Evolutionary conservation across 2,329 filamentous ascomycete species (phyloP).

Genomic region (Ceratocystis destructans): DNA sequence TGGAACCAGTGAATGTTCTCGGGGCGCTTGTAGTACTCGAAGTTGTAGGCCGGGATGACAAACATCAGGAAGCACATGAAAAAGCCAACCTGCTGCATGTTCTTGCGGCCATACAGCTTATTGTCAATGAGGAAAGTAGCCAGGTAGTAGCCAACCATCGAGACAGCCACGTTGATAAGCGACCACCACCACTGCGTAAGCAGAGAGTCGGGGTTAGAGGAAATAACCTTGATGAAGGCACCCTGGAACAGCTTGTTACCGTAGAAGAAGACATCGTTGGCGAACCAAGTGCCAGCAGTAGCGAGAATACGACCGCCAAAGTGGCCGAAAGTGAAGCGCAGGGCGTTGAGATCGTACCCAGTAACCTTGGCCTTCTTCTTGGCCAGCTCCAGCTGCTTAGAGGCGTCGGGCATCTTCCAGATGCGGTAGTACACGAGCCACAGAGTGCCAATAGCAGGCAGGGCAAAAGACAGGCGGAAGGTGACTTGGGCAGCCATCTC

Average conservation of each 20-base stretch:
- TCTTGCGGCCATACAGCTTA: slow-evolving; percentile 91
- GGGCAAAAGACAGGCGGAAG: slow-evolving; percentile 82
- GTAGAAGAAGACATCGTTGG: slow-evolving; percentile 98
- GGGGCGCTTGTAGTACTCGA: slow-evolving; percentile 61
- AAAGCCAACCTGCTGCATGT: slow-evolving; percentile 93
- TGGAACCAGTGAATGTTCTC: slow-evolving; percentile 77
- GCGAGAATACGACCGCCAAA: slow-evolving; percentile 79
- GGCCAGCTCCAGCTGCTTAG: slow-evolving; percentile 63
- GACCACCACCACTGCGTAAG: slow-evolving; percentile 89
- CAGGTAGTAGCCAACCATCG: slow-evolving; percentile 75
- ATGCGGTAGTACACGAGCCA: slow-evolving; percentile 95
- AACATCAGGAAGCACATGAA: slow-evolving; percentile 88
- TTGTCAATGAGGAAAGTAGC: slow-evolving; percentile 85
- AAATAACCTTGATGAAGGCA: slow-evolving; percentile 76
- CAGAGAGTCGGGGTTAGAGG: slow-evolving; percentile 52
- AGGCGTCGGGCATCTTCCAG: slow-evolving; percentile 84
- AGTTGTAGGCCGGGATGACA: slow-evolving; percentile 79
- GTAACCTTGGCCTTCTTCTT: slow-evolving; percentile 83
- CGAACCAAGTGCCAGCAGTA: slow-evolving; percentile 82
- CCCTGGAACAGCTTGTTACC: slow-evolving; percentile 96
- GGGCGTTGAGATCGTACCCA: slow-evolving; percentile 78
- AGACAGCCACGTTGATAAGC: slow-evolving; percentile 77
- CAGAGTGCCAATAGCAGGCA: slow-evolving; percentile 77
- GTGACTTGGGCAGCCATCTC: slow-evolving; percentile 70
- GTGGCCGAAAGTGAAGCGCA: slow-evolving; percentile 63